Conservation (phyloP, 768 basidiomycete genomes). For the Hebeloma cylindrosporum region DNA sequence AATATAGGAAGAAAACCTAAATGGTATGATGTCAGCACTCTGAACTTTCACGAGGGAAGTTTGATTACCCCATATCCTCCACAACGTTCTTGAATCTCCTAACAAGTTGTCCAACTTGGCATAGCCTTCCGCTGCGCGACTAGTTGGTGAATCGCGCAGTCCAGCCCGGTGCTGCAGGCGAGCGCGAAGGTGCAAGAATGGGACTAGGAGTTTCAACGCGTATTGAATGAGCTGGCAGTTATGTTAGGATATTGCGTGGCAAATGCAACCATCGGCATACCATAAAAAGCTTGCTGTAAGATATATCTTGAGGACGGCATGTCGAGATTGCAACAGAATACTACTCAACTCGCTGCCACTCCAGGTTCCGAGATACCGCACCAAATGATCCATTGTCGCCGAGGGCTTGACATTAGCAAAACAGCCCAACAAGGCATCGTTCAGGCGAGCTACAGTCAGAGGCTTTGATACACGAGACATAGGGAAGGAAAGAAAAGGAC, state of each 20-base stretch:
- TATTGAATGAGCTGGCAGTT: constrained; percentile 66
- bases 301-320: background rate
- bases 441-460: constrained; percentile 49
- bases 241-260: background rate
- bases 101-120: constrained; percentile 55
- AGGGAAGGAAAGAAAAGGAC: background rate
- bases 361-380: constrained; percentile 80
- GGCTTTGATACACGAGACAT: constrained; percentile 57
- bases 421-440: constrained; percentile 62
- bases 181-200: constrained; percentile 65
- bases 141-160: constrained; percentile 50
- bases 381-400: constrained; percentile 66
- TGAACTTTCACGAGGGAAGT: background rate
- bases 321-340: constrained; percentile 4
- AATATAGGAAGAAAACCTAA: constrained; percentile 75
- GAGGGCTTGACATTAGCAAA: constrained; percentile 61
- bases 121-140: constrained; percentile 51
- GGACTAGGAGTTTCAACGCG: constrained; percentile 65
- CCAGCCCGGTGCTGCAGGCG: constrained; percentile 68
- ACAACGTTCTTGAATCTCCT: constrained; percentile 69
- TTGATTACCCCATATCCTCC: constrained; percentile 80
- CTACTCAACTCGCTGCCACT: constrained; percentile 81
- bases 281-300: constrained; percentile 71
- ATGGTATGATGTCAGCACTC: background rate
- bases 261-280: constrained; percentile 33